These are phyloP conservation scores for Macrophomina pseudophaseolina DNA, from an alignment of 2,329 filamentous ascomycete species.

Conservation along the genomic window DNA sequence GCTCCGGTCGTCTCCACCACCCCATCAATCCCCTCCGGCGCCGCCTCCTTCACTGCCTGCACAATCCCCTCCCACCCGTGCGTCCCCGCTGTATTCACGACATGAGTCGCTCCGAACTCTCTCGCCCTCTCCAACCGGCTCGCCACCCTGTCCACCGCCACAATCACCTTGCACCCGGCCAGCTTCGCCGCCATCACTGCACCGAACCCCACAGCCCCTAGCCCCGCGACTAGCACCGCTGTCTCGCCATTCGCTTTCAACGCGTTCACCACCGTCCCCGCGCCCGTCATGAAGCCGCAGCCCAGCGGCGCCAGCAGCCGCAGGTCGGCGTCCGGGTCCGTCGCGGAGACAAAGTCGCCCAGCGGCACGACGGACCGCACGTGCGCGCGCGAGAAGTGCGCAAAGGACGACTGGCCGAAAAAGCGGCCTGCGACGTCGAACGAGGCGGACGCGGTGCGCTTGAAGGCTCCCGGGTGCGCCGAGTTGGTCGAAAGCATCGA, in stretches of 20 bases:
- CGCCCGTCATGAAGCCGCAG: conserved; percentile 54
- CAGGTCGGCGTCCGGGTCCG: conserved; percentile 37
- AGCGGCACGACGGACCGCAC: conserved; percentile 25
- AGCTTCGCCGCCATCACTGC: conserved; percentile 57
- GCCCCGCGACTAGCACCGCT: conserved; percentile 49
- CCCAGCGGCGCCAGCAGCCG: conserved; percentile 52
- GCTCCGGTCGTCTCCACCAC: conserved; percentile 56
- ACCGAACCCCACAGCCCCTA: conserved; percentile 54
- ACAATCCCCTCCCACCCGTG: conserved; percentile 30
- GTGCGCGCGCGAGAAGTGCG: conserved; percentile 27
- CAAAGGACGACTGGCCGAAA: conserved; percentile 32
- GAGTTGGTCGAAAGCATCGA: neutral
- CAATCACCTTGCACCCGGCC: conserved; percentile 39
- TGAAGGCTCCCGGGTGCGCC: neutral
- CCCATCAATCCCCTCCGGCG: conserved; percentile 39
- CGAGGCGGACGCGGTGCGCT: neutral
- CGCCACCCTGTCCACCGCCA: conserved; percentile 44
- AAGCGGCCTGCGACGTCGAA: conserved; percentile 26
- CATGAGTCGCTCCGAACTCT: conserved; percentile 46
- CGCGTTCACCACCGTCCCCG: conserved; percentile 41
- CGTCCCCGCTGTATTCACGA: conserved; percentile 41
- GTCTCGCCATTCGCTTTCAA: conserved; percentile 44
- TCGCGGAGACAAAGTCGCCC: conserved; percentile 17
- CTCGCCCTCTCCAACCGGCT: conserved; percentile 43
- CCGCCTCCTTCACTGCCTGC: conserved; percentile 40